Conservation (phyloP, 805 yeast species). For the Wickerhamiella cacticola region DNA sequence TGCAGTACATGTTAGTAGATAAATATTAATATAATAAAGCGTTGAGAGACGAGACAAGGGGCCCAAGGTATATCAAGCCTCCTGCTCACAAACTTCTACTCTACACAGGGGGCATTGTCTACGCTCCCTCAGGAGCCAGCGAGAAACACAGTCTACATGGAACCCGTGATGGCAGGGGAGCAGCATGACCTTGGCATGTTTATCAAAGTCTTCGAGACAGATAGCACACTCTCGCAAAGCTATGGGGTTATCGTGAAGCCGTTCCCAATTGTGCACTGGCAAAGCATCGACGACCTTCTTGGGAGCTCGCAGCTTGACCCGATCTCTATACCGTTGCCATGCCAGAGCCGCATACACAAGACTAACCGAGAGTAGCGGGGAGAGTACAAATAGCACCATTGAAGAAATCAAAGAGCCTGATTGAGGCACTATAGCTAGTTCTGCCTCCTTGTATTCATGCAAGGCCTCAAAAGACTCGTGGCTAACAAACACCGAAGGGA, state of each 20-base stretch:
- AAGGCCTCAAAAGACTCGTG: conserved; percentile 32
- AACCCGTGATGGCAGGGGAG: conserved; percentile 51
- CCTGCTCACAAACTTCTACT: conserved; percentile 4
- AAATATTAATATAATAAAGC: too few species aligned
- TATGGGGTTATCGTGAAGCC: not conserved
- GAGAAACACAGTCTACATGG: conserved; percentile 45
- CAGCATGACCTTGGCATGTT: conserved; percentile 38
- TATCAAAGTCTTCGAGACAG: conserved; percentile 44
- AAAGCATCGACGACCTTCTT: conserved; percentile 29
- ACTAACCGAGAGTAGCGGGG: conserved; percentile 32
- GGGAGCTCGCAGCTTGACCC: conserved; percentile 31
- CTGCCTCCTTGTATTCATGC: conserved; percentile 17
- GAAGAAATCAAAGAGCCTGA: conserved; percentile 30
- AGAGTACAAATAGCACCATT: conserved; percentile 29
- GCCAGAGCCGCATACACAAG: conserved; percentile 29
- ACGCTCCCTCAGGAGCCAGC: conserved; percentile 46
- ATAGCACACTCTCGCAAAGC: conserved; percentile 46
- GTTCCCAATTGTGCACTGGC: conserved; percentile 30
- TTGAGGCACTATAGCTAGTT: conserved; percentile 21
- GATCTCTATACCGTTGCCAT: conserved; percentile 28
- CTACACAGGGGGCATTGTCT: conserved; percentile 50
- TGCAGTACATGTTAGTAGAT: too few species aligned
- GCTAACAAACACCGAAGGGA: conserved; percentile 45
- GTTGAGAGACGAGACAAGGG: too few species aligned
- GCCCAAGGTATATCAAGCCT: not conserved